Evolutionary conservation across 352 stramenopile species (phyloP), one percentile per base, ranked within the genome.

Genomic region (Phytophthora ohioensis): DNA sequence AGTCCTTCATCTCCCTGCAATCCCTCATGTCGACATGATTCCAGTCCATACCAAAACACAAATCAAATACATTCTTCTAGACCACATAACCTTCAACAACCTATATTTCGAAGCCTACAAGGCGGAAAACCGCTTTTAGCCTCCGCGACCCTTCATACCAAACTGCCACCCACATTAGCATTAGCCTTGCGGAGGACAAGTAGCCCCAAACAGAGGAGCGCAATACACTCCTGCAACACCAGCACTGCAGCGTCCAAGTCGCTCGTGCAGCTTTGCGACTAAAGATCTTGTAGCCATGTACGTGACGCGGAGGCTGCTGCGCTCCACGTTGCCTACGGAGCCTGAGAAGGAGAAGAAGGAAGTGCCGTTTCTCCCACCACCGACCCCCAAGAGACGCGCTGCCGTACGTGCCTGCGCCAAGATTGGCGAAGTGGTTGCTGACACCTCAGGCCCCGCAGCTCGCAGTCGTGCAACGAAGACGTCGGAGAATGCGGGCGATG

Each of bases 241-340:
- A 12, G 21, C 45, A 38, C 34, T 59, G 17, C 43, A 48, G 56
- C 31, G 4, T 21, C 31, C 4, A 48, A 27, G 5, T 45, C 42
- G 12, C 38, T 39, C 39, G 34, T 27, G 21, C 54, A 62, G 31
- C 43, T 53, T n/a, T 45, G 31, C 45, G 31, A 45, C 15, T 15
- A 38, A 55, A 47, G 39, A 39, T 30, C n/a, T 46, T 21, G 17
- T 27, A n/a, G 13, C 46, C 53, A 91, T 91, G 85, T 91, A 92
- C 54, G 81, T 91, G 62, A 90, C 85, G 53, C 70, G 83, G 32
- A 75, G 80, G 13, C 69, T 92, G 42, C 56, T 91, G 61, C 82
- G 85, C 52, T 87, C 85, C 54, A 91, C 85, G 55, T 70, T 91
- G 32, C 63, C 68, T 15, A 48, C 64, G 12, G 57, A 76, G 30